phyloP scores from a whole-genome alignment of 2,329 filamentous ascomycete genomes.

The Aspergillus fructus region DNA sequence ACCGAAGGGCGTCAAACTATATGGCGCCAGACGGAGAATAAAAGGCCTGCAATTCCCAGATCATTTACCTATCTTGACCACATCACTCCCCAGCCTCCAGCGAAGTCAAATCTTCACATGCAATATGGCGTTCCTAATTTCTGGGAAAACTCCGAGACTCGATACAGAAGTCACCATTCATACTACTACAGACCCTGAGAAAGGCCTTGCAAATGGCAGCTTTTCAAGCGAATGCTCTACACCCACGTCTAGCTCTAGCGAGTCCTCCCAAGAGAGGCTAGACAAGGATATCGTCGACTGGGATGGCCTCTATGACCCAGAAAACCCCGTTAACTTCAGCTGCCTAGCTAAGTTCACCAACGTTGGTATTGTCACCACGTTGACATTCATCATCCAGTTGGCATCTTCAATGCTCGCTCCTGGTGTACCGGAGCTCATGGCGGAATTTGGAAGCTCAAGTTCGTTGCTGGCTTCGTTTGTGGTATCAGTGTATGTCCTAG shows the following conservation, averaged over 20 bases:
- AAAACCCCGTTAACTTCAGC: constrained; percentile 29
- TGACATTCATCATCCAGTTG: constrained; percentile 18
- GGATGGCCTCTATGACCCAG: constrained; percentile 26
- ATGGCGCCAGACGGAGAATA: not conserved
- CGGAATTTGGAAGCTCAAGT: constrained; percentile 8
- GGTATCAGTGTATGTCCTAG: constrained; percentile 60
- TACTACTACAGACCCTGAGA: not conserved
- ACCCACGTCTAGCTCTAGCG: not conserved
- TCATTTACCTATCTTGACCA: not conserved
- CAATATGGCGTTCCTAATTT: not conserved
- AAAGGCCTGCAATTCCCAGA: not conserved
- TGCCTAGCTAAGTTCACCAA: not conserved
- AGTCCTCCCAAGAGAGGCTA: not conserved
- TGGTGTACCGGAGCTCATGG: constrained; percentile 24
- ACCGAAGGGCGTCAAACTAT: too few relatives aligned
- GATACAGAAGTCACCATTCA: not conserved
- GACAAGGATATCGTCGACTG: not conserved
- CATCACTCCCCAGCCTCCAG: rapidly evolving
- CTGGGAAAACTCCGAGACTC: not conserved
- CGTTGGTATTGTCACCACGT: not conserved
- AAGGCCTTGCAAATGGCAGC: not conserved
- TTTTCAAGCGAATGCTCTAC: not conserved
- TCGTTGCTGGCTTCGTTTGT: constrained; percentile 28
- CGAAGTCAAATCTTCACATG: not conserved
- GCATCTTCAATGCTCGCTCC: constrained; percentile 36